Conservation (phyloP, 2,329 filamentous ascomycete species). For the Ophiobolus disseminans region DNA sequence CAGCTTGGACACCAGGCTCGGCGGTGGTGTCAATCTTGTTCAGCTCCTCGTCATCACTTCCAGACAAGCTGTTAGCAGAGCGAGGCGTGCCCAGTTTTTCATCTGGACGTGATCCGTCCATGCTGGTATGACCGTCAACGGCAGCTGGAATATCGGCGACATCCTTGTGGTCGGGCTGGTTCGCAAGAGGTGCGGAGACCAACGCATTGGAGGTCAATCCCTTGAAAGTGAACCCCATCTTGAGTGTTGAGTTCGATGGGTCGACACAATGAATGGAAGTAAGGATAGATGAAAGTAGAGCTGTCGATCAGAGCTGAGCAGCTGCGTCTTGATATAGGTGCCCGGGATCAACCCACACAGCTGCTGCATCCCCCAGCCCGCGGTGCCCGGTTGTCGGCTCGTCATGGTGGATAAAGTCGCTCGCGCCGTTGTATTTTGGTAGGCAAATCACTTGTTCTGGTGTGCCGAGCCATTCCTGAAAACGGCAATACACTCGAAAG, state of each 20-base stretch:
- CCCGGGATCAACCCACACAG: constrained; percentile 12
- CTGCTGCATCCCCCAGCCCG: constrained; percentile 10
- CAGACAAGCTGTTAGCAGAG: constrained; percentile 13
- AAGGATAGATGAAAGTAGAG: constrained; percentile 38
- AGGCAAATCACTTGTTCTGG: constrained; percentile 14
- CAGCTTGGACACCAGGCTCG: constrained; percentile 37
- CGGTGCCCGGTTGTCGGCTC: constrained; percentile 19
- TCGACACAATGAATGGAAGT: constrained; percentile 8
- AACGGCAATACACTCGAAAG: constrained; percentile 11
- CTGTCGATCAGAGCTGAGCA: constrained; percentile 13
- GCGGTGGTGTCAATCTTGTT: constrained; percentile 42
- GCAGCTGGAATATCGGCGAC: constrained; percentile 37
- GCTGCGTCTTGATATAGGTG: constrained; percentile 29
- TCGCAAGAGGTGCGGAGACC: constrained; percentile 20
- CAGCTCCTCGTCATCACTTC: constrained; percentile 36
- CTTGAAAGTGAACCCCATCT: constrained; percentile 44
- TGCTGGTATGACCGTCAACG: constrained; percentile 37
- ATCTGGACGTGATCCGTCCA: constrained; percentile 27
- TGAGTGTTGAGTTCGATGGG: constrained; percentile 7
- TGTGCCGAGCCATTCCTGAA: constrained; percentile 18
- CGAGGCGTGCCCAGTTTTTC: constrained; percentile 39
- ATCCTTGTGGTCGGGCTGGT: constrained; percentile 30
- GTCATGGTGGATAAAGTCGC: constrained; percentile 15
- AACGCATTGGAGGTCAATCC: constrained; percentile 37
- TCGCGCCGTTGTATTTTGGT: constrained; percentile 6